Evolutionary conservation across 768 basidiomycete species (phyloP), one percentile per base, ranked within the genome.

Genomic region (Punctularia strigosozonata): DNA sequence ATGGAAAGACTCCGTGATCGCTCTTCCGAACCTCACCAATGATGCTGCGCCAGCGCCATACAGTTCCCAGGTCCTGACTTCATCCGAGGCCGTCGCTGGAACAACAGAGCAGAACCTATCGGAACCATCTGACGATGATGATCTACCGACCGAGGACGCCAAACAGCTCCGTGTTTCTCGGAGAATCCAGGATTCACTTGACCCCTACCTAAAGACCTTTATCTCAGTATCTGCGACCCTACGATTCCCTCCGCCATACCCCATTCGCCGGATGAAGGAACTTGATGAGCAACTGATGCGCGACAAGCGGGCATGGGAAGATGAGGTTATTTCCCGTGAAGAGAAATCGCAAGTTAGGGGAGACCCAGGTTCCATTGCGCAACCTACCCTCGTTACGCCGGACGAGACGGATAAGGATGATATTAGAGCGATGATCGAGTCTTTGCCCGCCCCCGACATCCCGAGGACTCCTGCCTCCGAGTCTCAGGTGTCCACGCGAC

Each of bases 201-300:
- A 83, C 28, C 83, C 86, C 2, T 99, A 95, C 55, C 64, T 68
- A 47, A 76, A 66, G 44, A 91, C 86, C 2, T 89, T 90, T 51
- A 84, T 97, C 22, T 98, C 95, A 2, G 86, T 90, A 31, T 97
- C 92, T 2, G 84, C 92, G 0, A 89, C 91, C 0, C 64, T 97
- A 34, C 76, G 88, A 4, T 95, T 95, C 55, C 86, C 81, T 12
- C 90, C 94, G 18, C 95, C 95, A 4, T 81, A 87, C 52, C 83
- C 91, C 5, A 73, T 99, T 28, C 66, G 73, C 3, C 72, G 73
- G 33, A 95, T 98, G 89, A 82, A 85, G 50, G 80, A 86, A 47
- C 64, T 97, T 5, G 91, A 98, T 49, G 73, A 80, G 18, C 69
- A 79, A 40, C 69, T 94, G n/a, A 62, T 69, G 24, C 64, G 66